Base-by-base conservation (phyloP, 163 green algal genomes). In the Chlorella variabilis region DNA sequence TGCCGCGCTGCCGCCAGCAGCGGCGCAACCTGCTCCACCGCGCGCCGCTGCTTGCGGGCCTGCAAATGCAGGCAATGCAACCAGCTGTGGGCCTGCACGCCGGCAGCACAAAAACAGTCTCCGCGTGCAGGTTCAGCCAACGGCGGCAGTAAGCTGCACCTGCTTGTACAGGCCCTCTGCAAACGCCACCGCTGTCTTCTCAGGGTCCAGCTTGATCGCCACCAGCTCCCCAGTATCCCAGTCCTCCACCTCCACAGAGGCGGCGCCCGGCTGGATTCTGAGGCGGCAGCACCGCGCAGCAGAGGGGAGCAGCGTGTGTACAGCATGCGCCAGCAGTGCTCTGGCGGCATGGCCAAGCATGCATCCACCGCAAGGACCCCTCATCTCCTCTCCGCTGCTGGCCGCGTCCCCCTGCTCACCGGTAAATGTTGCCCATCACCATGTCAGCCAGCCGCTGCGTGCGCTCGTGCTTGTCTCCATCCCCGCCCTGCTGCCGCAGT, bases 401-500 rank as follows among this genome's bases (percentile, higher is more conserved):
- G n/a, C n/a, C n/a, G n/a, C n/a, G n/a, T n/a, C n/a, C n/a, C n/a
- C n/a, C n/a, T n/a, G n/a, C 80, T 63, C 65, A 88, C 86, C 69
- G 83, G 88, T 96, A 91, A 29, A 96, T 23, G 81, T 97, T 96
- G 68, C 91, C 90, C 51, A 94, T 94, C 67, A 97, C 88, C 51
- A 98, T 79, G 74, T 98, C 93, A 4, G 90, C 94, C 38, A 81
- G 65, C 48, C 88, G 86, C 74, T 90, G 83, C 27, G 89, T 87
- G 9, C 31, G 79, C 42, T 86, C 78, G 51, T 80, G 84, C 49
- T 84, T 68, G 20, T 77, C 86, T 3, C 83, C 77, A 6, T 84
- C 73, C 1, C 54, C 67, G 67, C 89, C 74, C 87, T 94, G 88
- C 78, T 82, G 69, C 83, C 85, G 21, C 51, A 96, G 86, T 8